phyloP scores from a whole-genome alignment of 164 flowering plant genomes.

The Aristolochia fimbriata region DNA sequence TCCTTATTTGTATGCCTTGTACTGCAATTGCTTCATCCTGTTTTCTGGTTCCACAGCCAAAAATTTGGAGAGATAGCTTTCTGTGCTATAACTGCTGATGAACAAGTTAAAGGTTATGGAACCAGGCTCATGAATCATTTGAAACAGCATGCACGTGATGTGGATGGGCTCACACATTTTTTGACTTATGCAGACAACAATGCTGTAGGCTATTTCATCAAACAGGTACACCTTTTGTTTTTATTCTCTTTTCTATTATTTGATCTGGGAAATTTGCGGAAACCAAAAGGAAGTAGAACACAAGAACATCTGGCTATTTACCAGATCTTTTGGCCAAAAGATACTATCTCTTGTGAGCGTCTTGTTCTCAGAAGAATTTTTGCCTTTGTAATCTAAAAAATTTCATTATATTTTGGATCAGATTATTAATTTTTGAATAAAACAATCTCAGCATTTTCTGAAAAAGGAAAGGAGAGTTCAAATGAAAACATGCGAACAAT shows the following conservation, averaged over 20 bases:
- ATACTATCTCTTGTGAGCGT: neutral
- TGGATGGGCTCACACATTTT: slow-evolving; percentile 90
- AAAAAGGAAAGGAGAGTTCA: neutral
- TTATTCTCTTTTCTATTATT: neutral
- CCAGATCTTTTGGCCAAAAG: too few species aligned
- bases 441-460: neutral
- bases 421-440: neutral
- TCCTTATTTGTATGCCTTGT: too few species aligned
- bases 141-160: slow-evolving; percentile 97
- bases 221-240: slow-evolving; percentile 48
- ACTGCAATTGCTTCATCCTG: neutral
- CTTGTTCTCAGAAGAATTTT: too few species aligned
- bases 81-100: slow-evolving; percentile 95
- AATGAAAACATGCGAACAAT: neutral
- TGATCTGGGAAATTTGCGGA: neutral
- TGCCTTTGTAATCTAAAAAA: too few species aligned
- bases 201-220: slow-evolving; percentile 94
- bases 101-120: slow-evolving; percentile 99
- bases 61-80: slow-evolving; percentile 98
- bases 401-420: too few species aligned
- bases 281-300: too few species aligned
- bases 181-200: slow-evolving; percentile 97
- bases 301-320: too few species aligned
- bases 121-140: slow-evolving; percentile 97
- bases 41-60: slow-evolving; percentile 36